Conservation (phyloP, 768 basidiomycete species). For the Lentinus brumalis region DNA sequence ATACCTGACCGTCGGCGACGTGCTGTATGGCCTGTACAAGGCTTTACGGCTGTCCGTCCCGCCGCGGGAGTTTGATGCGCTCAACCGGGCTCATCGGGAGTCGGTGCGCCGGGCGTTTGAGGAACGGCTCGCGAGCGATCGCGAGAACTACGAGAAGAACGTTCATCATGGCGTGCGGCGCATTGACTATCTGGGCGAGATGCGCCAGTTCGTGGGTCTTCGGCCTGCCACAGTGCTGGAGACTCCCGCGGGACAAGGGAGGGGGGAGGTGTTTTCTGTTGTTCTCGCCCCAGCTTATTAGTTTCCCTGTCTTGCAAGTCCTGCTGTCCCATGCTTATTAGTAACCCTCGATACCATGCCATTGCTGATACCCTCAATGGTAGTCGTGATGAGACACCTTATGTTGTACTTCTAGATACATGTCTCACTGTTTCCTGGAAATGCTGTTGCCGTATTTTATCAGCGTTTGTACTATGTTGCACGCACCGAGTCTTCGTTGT, state of each 20-base stretch:
- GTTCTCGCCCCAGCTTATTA: neutral
- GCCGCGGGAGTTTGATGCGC: conserved; percentile 41
- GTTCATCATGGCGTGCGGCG: conserved; percentile 6
- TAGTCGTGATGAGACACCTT: too few species aligned
- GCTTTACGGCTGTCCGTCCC: conserved; percentile 45
- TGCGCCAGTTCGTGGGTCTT: conserved; percentile 5
- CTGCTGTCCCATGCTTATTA: too few species aligned
- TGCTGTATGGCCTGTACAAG: conserved; percentile 47
- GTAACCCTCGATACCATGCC: too few species aligned
- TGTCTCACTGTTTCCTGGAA: too few species aligned
- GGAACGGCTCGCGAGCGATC: conserved; percentile 3
- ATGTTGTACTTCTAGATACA: too few species aligned
- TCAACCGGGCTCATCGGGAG: conserved; percentile 15
- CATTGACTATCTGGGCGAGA: conserved; percentile 9
- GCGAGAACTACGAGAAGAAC: conserved; percentile 2
- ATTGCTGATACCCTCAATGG: too few species aligned
- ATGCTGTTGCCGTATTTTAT: too few species aligned
- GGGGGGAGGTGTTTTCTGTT: conserved; percentile 10
- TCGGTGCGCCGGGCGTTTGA: neutral
- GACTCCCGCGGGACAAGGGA: neutral
- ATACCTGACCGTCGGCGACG: conserved; percentile 47
- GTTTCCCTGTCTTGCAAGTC: too few species aligned
- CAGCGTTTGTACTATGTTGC: too few species aligned
- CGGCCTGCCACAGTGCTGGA: neutral
- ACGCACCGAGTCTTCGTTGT: too few species aligned